Conservation (phyloP, 176 grass and related monocot species). For the Ensete glaucum region DNA sequence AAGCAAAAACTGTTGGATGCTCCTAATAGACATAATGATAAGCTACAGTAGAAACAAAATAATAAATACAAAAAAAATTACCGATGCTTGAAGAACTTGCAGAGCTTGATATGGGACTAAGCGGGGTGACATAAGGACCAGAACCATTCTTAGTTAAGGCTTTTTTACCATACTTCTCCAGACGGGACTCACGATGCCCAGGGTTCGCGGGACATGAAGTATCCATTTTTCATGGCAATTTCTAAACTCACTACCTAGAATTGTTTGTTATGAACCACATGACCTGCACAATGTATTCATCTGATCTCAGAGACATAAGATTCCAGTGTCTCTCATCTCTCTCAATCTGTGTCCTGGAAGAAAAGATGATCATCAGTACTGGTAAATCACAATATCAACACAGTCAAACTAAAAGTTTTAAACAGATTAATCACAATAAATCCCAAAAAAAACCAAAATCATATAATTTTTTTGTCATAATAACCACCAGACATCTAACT, state of each 20-base stretch:
- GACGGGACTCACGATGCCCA: background rate
- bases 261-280: constrained; percentile 3
- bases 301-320: background rate
- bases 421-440: background rate
- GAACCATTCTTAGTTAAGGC: background rate
- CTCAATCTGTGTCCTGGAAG: background rate
- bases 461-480: background rate
- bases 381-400: background rate
- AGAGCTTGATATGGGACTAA: background rate
- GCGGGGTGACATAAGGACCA: background rate
- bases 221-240: background rate
- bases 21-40: background rate
- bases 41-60: background rate
- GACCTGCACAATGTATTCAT: background rate
- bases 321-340: background rate
- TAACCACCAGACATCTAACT: background rate
- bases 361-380: background rate
- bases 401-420: background rate
- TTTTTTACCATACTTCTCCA: background rate
- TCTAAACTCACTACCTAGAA: background rate
- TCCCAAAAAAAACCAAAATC: background rate
- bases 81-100: background rate
- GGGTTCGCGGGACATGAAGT: background rate
- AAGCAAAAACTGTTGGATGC: no score
- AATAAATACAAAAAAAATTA: background rate